Evolutionary conservation across 768 basidiomycete genomes (phyloP).

Genomic region (Boletus reticulatus): DNA sequence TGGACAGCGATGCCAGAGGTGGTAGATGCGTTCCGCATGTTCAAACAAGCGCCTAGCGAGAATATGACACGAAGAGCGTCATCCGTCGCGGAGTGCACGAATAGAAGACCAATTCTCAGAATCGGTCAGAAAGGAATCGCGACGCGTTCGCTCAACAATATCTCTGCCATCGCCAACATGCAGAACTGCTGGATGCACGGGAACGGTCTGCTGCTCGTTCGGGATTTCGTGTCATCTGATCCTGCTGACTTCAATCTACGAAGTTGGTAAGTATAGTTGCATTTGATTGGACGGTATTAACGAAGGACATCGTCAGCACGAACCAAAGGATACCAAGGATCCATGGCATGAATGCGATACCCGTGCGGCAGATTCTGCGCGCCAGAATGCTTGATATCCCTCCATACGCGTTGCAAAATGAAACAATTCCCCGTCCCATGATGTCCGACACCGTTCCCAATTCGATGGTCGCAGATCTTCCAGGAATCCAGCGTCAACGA

Average conservation of each 20-base stretch:
- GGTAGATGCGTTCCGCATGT: conserved; percentile 13
- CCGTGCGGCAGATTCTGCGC: conserved; percentile 2
- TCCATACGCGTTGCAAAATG: not conserved
- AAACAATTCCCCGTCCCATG: not conserved
- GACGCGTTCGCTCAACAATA: conserved; percentile 13
- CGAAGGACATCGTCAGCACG: not conserved
- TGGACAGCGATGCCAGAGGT: conserved; percentile 21
- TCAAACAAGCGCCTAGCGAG: conserved; percentile 5
- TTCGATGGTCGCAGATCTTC: not conserved
- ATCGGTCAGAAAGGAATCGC: conserved; percentile 17
- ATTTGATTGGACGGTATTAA: not conserved
- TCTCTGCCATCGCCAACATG: conserved; percentile 8
- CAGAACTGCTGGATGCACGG: conserved; percentile 3
- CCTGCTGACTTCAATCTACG: conserved; percentile 18
- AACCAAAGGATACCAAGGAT: not conserved
- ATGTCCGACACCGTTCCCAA: not conserved
- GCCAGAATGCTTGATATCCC: conserved; percentile 1
- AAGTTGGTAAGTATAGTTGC: conserved; percentile 3
- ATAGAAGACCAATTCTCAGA: not conserved
- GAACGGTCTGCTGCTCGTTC: conserved; percentile 8
- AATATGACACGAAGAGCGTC: conserved; percentile 8
- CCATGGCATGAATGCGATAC: not conserved
- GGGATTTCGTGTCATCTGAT: conserved; percentile 13
- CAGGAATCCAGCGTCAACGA: not conserved
- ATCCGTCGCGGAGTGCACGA: conserved; percentile 1